Evolutionary conservation across 169 alveolate species (phyloP).

Genomic region (Plasmodium reichenowi): DNA sequence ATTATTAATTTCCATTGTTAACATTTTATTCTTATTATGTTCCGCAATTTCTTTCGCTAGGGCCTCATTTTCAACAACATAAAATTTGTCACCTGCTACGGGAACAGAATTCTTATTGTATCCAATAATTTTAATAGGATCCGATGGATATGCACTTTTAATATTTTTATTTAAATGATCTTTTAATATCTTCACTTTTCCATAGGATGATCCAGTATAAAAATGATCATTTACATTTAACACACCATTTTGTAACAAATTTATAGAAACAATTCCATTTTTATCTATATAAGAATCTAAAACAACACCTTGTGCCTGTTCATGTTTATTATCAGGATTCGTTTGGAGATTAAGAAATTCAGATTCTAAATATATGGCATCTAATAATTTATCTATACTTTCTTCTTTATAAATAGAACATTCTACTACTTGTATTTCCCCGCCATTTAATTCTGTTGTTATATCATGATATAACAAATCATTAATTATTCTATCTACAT

Average conservation of each 20-base stretch:
- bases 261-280: constrained; percentile 63
- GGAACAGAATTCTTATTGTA: constrained; percentile 56
- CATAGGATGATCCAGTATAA: constrained; percentile 68
- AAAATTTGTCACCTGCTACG: constrained; percentile 50
- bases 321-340: not conserved
- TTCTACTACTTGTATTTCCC: constrained; percentile 59
- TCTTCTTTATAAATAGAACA: constrained; percentile 52
- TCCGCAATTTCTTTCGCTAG: constrained; percentile 47
- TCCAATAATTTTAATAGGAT: constrained; percentile 57
- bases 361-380: constrained; percentile 68
- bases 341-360: constrained; percentile 25
- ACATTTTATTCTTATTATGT: constrained; percentile 10
- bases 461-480: constrained; percentile 41
- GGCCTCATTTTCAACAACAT: constrained; percentile 30
- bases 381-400: constrained; percentile 36
- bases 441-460: constrained; percentile 63
- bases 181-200: constrained; percentile 39
- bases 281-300: constrained; percentile 59
- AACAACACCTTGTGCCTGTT: constrained; percentile 32
- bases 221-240: constrained; percentile 47
- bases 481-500: constrained; percentile 39
- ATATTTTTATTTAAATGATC: constrained; percentile 54
- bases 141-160: constrained; percentile 63
- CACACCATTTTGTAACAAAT: constrained; percentile 44
- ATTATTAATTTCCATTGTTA: constrained; percentile 7